Percentiles rank a stretch among this genome's conserved stretches.
Evolutionary conservation across 164 flowering plant genomes (phyloP).

Genomic region (Berberis vulgaris): DNA sequence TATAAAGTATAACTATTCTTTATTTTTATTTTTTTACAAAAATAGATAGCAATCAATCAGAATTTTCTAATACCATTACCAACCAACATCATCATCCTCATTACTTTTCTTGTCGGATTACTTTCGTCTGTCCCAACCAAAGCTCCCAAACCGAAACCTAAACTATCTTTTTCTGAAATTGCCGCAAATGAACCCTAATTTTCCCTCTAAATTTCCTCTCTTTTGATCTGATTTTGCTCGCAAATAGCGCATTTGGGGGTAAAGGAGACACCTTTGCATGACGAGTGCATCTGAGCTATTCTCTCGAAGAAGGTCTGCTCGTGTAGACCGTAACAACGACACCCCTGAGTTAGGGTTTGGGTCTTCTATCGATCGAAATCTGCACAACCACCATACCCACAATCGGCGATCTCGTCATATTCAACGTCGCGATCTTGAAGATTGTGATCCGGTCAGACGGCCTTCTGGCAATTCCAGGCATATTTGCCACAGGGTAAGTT

Average conservation of each 20-base stretch:
- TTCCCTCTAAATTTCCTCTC: no score
- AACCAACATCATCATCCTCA: no score
- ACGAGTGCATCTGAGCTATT: slow-evolving; percentile 29
- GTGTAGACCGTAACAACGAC: slow-evolving; percentile 10
- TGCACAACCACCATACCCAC: background rate
- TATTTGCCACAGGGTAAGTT: slow-evolving; percentile 15
- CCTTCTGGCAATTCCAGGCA: slow-evolving; percentile 13
- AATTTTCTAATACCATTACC: no score
- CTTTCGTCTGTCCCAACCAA: no score
- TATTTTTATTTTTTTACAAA: no score
- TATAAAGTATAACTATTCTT: no score
- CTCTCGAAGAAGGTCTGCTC: slow-evolving; percentile 17
- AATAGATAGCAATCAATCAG: no score
- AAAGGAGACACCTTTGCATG: slow-evolving; percentile 10
- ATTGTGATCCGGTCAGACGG: slow-evolving; percentile 13
- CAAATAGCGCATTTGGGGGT: background rate
- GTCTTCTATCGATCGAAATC: slow-evolving; percentile 14
- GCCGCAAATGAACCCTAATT: no score
- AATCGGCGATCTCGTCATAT: slow-evolving; percentile 1
- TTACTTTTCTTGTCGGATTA: no score
- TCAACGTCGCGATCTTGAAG: slow-evolving; percentile 12
- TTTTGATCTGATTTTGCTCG: background rate
- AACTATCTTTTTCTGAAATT: no score
- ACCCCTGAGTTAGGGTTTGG: slow-evolving; percentile 12
- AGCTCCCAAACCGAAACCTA: no score